Evolutionary conservation across 1,284 basidiomycete species (phyloP).

Genomic region (Lignosus rhinocerotis): DNA sequence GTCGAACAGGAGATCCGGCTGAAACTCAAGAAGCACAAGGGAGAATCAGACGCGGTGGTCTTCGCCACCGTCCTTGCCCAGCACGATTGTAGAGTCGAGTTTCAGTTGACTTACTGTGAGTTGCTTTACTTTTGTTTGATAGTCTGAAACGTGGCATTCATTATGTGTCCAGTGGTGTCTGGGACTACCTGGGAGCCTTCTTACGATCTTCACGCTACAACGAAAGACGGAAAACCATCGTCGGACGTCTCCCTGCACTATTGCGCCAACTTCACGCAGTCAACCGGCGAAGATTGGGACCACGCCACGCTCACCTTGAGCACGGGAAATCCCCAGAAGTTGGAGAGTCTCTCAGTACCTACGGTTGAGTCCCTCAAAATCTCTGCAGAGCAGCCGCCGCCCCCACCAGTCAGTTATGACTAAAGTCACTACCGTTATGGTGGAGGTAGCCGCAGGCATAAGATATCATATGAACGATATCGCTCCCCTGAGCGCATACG

Average conservation of each 20-base stretch:
- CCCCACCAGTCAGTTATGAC: background rate
- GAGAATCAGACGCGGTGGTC: conserved; percentile 37
- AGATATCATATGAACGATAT: too few species aligned
- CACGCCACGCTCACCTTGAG: conserved; percentile 49
- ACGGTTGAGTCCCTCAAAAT: conserved; percentile 26
- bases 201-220: conserved; percentile 58
- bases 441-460: background rate
- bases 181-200: conserved; percentile 51
- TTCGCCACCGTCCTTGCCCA: conserved; percentile 41
- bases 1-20: conserved; percentile 32
- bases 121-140: background rate
- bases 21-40: conserved; percentile 33
- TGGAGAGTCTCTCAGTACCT: conserved; percentile 5
- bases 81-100: conserved; percentile 36
- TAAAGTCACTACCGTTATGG: background rate
- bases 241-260: conserved; percentile 52
- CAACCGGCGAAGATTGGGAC: conserved; percentile 63
- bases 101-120: conserved; percentile 31
- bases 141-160: background rate
- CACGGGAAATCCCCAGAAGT: conserved; percentile 37
- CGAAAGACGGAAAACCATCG: conserved; percentile 43
- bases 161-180: conserved; percentile 43
- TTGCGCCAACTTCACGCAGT: conserved; percentile 53
- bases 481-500: background rate
- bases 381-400: too few species aligned